Evolutionary conservation across 2,329 filamentous ascomycete species (phyloP).

Genomic region (Verticillium isaacii): DNA sequence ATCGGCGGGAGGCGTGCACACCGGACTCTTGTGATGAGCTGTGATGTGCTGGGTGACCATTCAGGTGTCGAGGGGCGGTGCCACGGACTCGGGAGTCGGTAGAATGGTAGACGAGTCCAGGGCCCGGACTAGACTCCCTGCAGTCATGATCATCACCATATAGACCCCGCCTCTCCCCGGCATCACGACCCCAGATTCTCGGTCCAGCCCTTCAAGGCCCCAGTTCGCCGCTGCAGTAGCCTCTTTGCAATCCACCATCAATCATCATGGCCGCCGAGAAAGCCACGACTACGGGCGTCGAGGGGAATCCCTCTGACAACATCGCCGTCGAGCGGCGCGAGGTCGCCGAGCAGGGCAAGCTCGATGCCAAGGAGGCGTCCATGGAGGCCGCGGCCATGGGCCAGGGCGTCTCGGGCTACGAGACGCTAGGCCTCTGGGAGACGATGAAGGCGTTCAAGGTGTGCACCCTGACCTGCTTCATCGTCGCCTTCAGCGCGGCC

Average conservation of each 20-base stretch:
- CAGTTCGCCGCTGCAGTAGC: neutral
- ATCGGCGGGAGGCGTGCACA: neutral
- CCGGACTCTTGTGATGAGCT: neutral
- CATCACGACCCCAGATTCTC: neutral
- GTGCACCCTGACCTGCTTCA: slow-evolving; percentile 17
- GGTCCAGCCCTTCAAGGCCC: neutral
- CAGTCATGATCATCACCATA: neutral
- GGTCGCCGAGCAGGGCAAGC: neutral
- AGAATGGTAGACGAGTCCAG: neutral
- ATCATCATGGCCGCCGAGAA: neutral
- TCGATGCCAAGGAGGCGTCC: neutral
- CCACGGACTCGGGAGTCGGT: neutral
- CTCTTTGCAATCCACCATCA: neutral
- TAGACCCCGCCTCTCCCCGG: neutral
- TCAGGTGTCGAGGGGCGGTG: neutral
- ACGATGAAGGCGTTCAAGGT: slow-evolving; percentile 21
- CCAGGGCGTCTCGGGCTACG: slow-evolving; percentile 20
- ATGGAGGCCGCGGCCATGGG: slow-evolving; percentile 17
- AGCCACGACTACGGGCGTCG: neutral
- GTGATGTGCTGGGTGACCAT: neutral
- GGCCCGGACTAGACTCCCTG: neutral
- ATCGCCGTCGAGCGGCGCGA: neutral
- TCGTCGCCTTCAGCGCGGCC: slow-evolving; percentile 18
- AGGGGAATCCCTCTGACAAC: neutral
- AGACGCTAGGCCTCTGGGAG: slow-evolving; percentile 20